Evolutionary conservation across 108 stramenopile species (phyloP).

Genomic region (Halocafeteria seosinensis): DNA sequence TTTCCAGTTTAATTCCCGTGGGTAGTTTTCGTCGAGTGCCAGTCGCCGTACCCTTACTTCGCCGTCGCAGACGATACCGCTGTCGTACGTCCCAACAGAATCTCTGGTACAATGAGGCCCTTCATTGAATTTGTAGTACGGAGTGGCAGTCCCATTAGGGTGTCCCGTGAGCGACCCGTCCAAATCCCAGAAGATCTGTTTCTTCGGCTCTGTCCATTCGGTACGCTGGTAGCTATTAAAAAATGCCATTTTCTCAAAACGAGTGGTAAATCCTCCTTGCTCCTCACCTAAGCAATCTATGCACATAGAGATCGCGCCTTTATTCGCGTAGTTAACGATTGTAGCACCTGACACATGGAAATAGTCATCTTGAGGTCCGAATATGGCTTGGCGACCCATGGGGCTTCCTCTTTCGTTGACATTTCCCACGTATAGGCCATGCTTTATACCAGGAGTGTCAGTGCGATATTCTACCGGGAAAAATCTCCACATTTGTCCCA

Average conservation of each 20-base stretch:
- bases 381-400: neutral
- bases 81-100: neutral
- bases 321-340: slow-evolving; percentile 5
- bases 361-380: slow-evolving; percentile 6
- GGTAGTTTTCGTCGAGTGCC: neutral
- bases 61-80: slow-evolving; percentile 1
- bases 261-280: slow-evolving; percentile 13
- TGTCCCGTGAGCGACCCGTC: slow-evolving; percentile 7
- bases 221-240: neutral
- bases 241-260: neutral
- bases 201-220: neutral
- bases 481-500: neutral
- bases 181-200: slow-evolving; percentile 11
- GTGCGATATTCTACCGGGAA: neutral
- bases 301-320: slow-evolving; percentile 5
- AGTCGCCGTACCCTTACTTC: neutral
- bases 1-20: neutral
- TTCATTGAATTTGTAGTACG: neutral
- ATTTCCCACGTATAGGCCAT: neutral
- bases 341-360: slow-evolving; percentile 4
- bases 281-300: neutral
- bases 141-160: neutral
- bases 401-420: neutral
- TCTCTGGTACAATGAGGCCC: neutral
- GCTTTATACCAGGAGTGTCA: neutral